Base-by-base conservation (phyloP, 1,284 basidiomycete genomes). In the Ceratobasidium sp. region DNA sequence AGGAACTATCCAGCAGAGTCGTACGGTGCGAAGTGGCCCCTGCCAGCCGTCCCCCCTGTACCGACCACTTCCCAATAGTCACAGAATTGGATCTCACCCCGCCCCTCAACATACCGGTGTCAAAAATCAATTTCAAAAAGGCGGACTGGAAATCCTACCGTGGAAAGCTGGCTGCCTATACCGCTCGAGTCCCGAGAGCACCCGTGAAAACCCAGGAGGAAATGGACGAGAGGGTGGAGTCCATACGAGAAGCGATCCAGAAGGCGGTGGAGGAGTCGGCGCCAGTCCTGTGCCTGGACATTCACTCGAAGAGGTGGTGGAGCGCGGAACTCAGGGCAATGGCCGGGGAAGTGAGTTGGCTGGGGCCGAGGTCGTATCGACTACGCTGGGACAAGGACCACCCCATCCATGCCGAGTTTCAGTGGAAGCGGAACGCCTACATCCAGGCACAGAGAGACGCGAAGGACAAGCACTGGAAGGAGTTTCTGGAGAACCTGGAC, bases 91-190 rank as follows among this genome's bases (percentile, higher is more conserved):
- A 55, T 23, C 30, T 67, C 26, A 21, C 14, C 14, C 49, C 28
- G 23, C 21, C 18, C 18, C 16, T 6, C 23, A 35, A 16, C 4
- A 28, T 41, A 16, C 28, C 62, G 6, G 14, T 14, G 1, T 11
- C 30, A n/a, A 23, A 32, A n/a, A 11, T 41, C 21, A 57, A 54
- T 59, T 76, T 66, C 35, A 41, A 49, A 11, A 28, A 67, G 35
- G 63, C 61, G 0, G 63, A 76, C 59, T 75, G 73, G 73, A 52
- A 70, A 1, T 41, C 46, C 0, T 75, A 73, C 71, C n/a, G 44
- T 1, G 32, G 70, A 23, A 13, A 13, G 21, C 61, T 76, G 16
- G n/a, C 2, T 16, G n/a, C 14, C 8, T 8, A 55, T 75, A n/a
- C 43, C 9, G 47, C n/a, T 11, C 8, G 14, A n/a, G 32, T 55